Evolutionary conservation across 805 yeast genomes (phyloP).

Genomic region (Scheffersomyces stipitis): DNA sequence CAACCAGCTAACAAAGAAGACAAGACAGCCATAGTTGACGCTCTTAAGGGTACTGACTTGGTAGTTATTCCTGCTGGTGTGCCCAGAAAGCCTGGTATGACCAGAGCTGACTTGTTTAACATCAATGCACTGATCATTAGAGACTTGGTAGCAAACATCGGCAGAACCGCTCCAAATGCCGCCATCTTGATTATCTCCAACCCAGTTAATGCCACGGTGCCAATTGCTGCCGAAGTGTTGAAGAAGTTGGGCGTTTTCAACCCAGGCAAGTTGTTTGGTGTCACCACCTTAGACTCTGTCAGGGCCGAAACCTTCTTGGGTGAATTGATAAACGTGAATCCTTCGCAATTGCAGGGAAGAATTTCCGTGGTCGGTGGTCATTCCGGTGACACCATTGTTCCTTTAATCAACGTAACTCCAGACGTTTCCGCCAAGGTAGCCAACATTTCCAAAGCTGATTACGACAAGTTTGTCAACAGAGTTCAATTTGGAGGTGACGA

Average conservation of each 20-base stretch:
- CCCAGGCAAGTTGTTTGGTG: slow-evolving; percentile 46
- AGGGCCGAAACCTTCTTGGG: slow-evolving; percentile 48
- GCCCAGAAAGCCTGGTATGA: slow-evolving; percentile 51
- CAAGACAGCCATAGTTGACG: slow-evolving; percentile 32
- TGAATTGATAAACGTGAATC: slow-evolving; percentile 30
- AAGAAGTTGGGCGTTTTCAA: slow-evolving; percentile 47
- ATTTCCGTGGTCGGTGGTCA: slow-evolving; percentile 48
- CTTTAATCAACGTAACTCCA: slow-evolving; percentile 26
- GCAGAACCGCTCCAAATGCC: slow-evolving; percentile 39
- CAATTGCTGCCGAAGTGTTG: slow-evolving; percentile 50
- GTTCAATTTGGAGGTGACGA: slow-evolving; percentile 84
- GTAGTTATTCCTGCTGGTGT: slow-evolving; percentile 50
- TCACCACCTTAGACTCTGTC: slow-evolving; percentile 46
- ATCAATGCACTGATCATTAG: slow-evolving; percentile 46
- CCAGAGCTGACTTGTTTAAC: slow-evolving; percentile 47
- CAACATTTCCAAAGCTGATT: slow-evolving; percentile 13
- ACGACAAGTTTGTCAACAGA: slow-evolving; percentile 33
- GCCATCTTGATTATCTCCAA: slow-evolving; percentile 46
- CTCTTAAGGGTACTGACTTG: slow-evolving; percentile 38
- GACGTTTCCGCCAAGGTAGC: slow-evolving; percentile 17
- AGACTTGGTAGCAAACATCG: slow-evolving; percentile 43
- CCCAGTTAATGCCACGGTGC: slow-evolving; percentile 48
- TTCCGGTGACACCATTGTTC: slow-evolving; percentile 48
- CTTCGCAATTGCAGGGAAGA: slow-evolving; percentile 35
- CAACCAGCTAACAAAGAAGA: slow-evolving; percentile 42